Percentiles rank a stretch among this genome's conserved stretches.
Conservation (phyloP, 257 asterid species). For the Gardenia jasminoides region DNA sequence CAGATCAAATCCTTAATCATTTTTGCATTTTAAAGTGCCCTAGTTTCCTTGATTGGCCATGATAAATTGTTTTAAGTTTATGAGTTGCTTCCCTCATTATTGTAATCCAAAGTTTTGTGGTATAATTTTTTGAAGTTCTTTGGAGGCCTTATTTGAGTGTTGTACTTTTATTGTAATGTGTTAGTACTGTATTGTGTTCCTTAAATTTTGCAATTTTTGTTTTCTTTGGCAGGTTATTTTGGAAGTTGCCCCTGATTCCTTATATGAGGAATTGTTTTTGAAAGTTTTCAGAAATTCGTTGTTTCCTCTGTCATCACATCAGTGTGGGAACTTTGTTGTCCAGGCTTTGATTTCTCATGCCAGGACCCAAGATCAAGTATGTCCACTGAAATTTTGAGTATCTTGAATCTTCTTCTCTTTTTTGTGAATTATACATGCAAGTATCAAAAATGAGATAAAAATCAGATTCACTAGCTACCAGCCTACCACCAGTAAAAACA, state of each 20-base stretch:
- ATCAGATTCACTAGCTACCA: neutral
- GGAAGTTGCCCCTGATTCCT: conserved; percentile 77
- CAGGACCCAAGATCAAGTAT: conserved; percentile 74
- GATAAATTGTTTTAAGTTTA: neutral
- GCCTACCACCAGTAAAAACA: no score
- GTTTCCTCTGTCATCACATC: conserved; percentile 69
- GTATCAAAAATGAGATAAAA: neutral
- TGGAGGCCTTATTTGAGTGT: neutral
- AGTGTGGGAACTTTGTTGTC: conserved; percentile 79
- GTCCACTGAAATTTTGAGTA: conserved; percentile 22
- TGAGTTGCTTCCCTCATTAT: neutral
- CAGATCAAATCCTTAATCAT: neutral
- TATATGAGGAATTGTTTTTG: conserved; percentile 57
- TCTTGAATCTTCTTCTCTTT: conserved; percentile 7
- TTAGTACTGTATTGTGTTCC: neutral
- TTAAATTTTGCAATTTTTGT: conserved; percentile 7
- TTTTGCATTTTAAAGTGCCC: neutral
- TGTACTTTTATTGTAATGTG: neutral
- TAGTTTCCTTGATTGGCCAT: neutral
- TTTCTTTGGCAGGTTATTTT: conserved; percentile 72
- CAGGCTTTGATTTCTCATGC: conserved; percentile 88
- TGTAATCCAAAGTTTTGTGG: neutral
- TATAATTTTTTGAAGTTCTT: no score
- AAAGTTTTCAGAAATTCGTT: conserved; percentile 60
- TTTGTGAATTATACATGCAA: neutral